Conservation (phyloP, 305 asterid genomes). For the Solanum hybrid region DNA sequence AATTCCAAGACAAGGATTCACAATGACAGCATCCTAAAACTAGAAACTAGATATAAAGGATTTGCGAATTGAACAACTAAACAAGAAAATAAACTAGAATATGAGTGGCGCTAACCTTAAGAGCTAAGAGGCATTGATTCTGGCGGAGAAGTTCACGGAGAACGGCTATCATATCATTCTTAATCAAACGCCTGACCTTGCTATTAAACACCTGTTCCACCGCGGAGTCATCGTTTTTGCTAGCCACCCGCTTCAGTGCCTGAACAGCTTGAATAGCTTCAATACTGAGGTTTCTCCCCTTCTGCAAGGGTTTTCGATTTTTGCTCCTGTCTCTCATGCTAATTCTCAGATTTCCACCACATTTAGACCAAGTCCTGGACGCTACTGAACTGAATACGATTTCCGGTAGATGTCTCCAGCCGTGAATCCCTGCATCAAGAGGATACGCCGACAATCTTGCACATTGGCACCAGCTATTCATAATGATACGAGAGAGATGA, state of each 20-base stretch:
- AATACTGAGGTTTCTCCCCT: conserved; percentile 50
- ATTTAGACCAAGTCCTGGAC: not conserved
- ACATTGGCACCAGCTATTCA: not conserved
- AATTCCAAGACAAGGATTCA: not conserved
- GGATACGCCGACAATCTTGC: not conserved
- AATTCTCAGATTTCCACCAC: not conserved
- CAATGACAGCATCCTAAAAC: not conserved
- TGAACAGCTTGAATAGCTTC: conserved; percentile 68
- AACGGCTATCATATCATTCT: conserved; percentile 61
- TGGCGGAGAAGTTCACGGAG: conserved; percentile 68
- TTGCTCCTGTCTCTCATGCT: conserved; percentile 63
- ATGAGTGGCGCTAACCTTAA: conserved; percentile 28
- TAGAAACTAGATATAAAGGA: not conserved
- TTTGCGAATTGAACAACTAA: not conserved
- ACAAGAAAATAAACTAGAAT: not conserved
- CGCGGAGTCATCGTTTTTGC: not conserved
- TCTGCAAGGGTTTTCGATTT: conserved; percentile 58
- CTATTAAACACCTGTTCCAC: conserved; percentile 28
- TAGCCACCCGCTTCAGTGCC: conserved; percentile 44
- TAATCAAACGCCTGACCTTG: conserved; percentile 48
- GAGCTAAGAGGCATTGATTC: conserved; percentile 47
- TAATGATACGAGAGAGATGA: not conserved
- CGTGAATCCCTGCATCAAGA: not conserved
- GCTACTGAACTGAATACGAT: not conserved
- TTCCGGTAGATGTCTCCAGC: not conserved